Conservation (phyloP, 495 filamentous ascomycete genomes). For the Lepraria neglecta region DNA sequence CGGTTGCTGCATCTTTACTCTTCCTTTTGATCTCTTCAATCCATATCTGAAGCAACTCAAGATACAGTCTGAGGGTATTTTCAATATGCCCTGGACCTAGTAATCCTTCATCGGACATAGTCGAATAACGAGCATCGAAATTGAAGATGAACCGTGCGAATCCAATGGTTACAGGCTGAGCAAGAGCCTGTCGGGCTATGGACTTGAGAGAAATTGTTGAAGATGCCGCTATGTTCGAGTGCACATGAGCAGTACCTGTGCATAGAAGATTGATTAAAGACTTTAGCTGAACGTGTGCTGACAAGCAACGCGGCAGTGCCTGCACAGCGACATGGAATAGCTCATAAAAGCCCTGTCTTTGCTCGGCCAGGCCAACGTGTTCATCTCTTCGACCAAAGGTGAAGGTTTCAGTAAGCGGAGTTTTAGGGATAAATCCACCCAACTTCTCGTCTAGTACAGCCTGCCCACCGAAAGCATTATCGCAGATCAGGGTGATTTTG, state of each 20-base stretch:
- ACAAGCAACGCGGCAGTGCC: slow-evolving; percentile 85
- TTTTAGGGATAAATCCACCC: slow-evolving; percentile 76
- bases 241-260: slow-evolving; percentile 92
- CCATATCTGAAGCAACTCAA: slow-evolving; percentile 92
- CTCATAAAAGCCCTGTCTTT: slow-evolving; percentile 93
- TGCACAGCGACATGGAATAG: slow-evolving; percentile 93
- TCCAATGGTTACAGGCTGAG: slow-evolving; percentile 92
- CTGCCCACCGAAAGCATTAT: slow-evolving; percentile 94
- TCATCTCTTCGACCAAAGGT: slow-evolving; percentile 81
- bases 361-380: slow-evolving; percentile 63
- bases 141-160: slow-evolving; percentile 97
- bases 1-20: slow-evolving; percentile 62
- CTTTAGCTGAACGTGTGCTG: slow-evolving; percentile 85
- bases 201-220: slow-evolving; percentile 91
- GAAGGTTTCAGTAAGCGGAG: slow-evolving; percentile 89
- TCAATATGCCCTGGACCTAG: slow-evolving; percentile 92
- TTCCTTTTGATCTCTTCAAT: slow-evolving; percentile 92
- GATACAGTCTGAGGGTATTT: slow-evolving; percentile 83
- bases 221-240: slow-evolving; percentile 83
- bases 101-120: slow-evolving; percentile 97
- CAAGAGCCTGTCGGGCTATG: slow-evolving; percentile 87
- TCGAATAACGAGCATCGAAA: slow-evolving; percentile 93
- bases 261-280: slow-evolving; percentile 92
- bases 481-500: slow-evolving; percentile 91
- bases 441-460: slow-evolving; percentile 94